phyloP scores from a whole-genome alignment of 768 basidiomycete genomes.

The Tricholoma sp. region DNA sequence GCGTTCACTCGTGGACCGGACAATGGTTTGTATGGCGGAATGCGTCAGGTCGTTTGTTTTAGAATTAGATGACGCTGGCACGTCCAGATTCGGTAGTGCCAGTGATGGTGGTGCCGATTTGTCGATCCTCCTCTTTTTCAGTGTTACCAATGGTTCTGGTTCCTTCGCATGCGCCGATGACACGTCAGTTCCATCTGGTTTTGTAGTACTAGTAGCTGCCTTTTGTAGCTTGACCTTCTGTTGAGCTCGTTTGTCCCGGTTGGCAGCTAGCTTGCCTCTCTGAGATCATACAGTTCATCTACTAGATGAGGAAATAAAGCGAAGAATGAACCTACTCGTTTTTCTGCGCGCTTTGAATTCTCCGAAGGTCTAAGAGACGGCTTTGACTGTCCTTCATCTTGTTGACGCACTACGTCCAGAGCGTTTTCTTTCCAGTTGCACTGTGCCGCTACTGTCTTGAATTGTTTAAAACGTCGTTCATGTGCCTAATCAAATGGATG shows the following conservation, averaged over 20 bases:
- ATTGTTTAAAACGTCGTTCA: slow-evolving; percentile 50
- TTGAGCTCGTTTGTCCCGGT: slow-evolving; percentile 44
- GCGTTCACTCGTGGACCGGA: slow-evolving; percentile 29
- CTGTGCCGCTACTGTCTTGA: slow-evolving; percentile 35
- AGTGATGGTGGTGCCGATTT: slow-evolving; percentile 5
- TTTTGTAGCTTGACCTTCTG: slow-evolving; percentile 40
- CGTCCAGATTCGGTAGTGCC: not conserved
- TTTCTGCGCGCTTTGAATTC: slow-evolving; percentile 56
- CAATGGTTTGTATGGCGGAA: slow-evolving; percentile 25
- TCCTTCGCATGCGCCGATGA: not conserved
- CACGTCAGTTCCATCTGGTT: not conserved
- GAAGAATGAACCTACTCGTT: slow-evolving; percentile 40
- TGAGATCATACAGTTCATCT: slow-evolving; percentile 16
- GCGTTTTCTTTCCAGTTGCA: slow-evolving; percentile 43
- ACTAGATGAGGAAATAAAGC: not conserved
- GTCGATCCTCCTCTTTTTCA: slow-evolving; percentile 14
- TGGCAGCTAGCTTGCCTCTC: slow-evolving; percentile 40
- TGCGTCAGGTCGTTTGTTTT: slow-evolving; percentile 4
- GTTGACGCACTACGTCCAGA: slow-evolving; percentile 34
- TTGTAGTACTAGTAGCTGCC: not conserved
- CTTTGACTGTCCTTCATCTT: slow-evolving; percentile 22
- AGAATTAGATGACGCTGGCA: not conserved
- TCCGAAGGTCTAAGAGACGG: slow-evolving; percentile 16
- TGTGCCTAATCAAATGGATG: slow-evolving; percentile 45
- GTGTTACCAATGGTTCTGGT: slow-evolving; percentile 2